phyloP scores from a whole-genome alignment of 2,329 filamentous ascomycete species.

The Calonectria pseudoreteaudii region DNA sequence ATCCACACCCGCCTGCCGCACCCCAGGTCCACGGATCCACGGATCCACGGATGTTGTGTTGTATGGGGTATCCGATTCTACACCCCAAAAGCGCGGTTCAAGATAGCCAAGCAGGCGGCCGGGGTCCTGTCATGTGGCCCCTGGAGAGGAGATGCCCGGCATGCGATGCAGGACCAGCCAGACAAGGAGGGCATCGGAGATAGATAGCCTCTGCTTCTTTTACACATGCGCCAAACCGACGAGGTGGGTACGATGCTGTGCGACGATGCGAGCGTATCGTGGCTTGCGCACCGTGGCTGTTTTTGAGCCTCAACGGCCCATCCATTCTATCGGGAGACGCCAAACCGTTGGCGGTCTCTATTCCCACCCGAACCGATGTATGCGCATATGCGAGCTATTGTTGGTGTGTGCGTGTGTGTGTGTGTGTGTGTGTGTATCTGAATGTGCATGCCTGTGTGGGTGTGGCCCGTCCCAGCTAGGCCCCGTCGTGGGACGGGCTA shows the following conservation, averaged over 20 bases:
- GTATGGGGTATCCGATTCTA: slow-evolving; percentile 19
- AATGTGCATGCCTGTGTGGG: neutral
- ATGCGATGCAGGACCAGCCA: neutral
- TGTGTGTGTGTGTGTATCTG: neutral
- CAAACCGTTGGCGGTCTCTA: slow-evolving; percentile 11
- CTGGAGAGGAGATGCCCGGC: neutral
- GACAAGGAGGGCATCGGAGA: neutral
- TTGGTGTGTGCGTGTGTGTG: neutral
- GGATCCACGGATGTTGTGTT: slow-evolving; percentile 20
- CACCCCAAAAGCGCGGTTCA: slow-evolving; percentile 28
- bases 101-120: slow-evolving; percentile 18
- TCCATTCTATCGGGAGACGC: slow-evolving; percentile 22
- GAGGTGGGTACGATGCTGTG: slow-evolving; percentile 5
- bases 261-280: slow-evolving; percentile 14
- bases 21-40: slow-evolving; percentile 20
- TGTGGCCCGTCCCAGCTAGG: neutral
- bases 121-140: slow-evolving; percentile 25
- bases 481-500: slow-evolving; percentile 1
- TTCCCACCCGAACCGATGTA: neutral
- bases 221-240: slow-evolving; percentile 22
- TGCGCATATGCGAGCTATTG: neutral
- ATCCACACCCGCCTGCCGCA: slow-evolving; percentile 20
- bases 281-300: slow-evolving; percentile 24
- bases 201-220: slow-evolving; percentile 8
- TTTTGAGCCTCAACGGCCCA: slow-evolving; percentile 37